Conservation (phyloP, 2,329 filamentous ascomycete species). For the Nothophaeocryptopus gaeumannii region DNA sequence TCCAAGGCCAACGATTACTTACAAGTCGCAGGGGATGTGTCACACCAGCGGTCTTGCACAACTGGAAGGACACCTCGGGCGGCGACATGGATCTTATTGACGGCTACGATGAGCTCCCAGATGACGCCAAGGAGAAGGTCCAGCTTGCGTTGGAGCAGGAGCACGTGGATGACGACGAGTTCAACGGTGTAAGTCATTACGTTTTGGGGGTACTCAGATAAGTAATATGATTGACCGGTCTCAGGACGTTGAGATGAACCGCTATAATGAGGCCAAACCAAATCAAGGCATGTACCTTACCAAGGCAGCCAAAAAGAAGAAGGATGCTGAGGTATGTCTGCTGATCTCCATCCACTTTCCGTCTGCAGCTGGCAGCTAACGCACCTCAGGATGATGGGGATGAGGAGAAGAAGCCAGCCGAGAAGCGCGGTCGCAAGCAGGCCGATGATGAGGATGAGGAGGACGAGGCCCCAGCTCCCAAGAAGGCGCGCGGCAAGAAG, state of each 20-base stretch:
- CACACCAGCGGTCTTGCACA: slow-evolving; percentile 69
- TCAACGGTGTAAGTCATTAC: slow-evolving; percentile 69
- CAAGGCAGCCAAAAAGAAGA: slow-evolving; percentile 31
- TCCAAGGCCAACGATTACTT: slow-evolving; percentile 10
- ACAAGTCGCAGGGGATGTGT: slow-evolving; percentile 72
- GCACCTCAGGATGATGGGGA: slow-evolving; percentile 18
- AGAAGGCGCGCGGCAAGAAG: slow-evolving; percentile 27
- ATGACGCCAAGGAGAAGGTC: slow-evolving; percentile 70
- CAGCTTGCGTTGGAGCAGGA: slow-evolving; percentile 69
- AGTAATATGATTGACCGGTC: slow-evolving; percentile 16
- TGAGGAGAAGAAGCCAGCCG: slow-evolving; percentile 33
- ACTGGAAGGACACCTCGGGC: slow-evolving; percentile 59
- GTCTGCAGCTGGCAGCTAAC: slow-evolving; percentile 7
- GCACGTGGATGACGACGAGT: slow-evolving; percentile 81
- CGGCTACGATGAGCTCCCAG: slow-evolving; percentile 73
- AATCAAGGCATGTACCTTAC: slow-evolving; percentile 34
- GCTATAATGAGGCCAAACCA: slow-evolving; percentile 53
- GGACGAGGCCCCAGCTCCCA: slow-evolving; percentile 18
- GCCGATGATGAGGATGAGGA: slow-evolving; percentile 30
- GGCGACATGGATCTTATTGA: slow-evolving; percentile 68
- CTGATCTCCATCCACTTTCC: background rate
- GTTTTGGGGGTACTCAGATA: background rate
- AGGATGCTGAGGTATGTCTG: slow-evolving; percentile 21
- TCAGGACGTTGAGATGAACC: slow-evolving; percentile 74
- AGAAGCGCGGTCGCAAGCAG: slow-evolving; percentile 25